Conservation (phyloP, 2,329 filamentous ascomycete genomes). For the Diaporthe longicolla region DNA sequence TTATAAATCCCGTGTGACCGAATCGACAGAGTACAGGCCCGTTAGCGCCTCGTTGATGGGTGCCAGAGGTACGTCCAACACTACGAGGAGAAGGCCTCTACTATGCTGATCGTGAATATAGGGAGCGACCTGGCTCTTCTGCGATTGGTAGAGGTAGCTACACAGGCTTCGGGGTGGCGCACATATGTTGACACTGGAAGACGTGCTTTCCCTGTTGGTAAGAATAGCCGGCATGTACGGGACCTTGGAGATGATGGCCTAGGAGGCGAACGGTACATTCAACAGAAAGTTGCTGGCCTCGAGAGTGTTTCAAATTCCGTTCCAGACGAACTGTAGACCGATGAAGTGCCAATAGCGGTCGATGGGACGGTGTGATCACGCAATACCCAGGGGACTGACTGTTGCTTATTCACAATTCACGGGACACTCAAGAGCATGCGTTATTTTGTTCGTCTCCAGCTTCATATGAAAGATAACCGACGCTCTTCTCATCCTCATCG, state of each 20-base stretch:
- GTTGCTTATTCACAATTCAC: background rate
- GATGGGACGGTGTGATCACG: background rate
- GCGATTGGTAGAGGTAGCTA: constrained; percentile 25
- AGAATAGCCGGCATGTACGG: constrained; percentile 36
- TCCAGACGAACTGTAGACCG: constrained; percentile 31
- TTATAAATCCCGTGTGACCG: constrained; percentile 38
- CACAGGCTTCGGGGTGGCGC: constrained; percentile 35
- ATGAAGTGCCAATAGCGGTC: background rate
- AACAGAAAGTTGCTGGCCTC: background rate
- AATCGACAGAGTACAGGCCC: constrained; percentile 34
- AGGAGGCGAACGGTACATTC: background rate
- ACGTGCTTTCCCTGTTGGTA: constrained; percentile 36
- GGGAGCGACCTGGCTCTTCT: constrained; percentile 38
- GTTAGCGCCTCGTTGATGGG: constrained; percentile 39
- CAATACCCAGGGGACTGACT: background rate
- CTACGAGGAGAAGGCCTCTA: background rate
- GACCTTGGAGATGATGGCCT: constrained; percentile 7
- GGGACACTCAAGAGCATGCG: background rate
- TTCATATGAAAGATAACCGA: background rate
- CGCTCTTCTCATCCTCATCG: background rate
- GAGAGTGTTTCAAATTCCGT: too few relatives aligned
- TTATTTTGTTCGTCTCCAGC: background rate
- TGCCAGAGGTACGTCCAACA: constrained; percentile 25
- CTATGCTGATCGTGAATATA: background rate
- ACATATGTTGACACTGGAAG: constrained; percentile 35